Conservation (phyloP, 1,139 yeast species). For the Diutina ranongensis region DNA sequence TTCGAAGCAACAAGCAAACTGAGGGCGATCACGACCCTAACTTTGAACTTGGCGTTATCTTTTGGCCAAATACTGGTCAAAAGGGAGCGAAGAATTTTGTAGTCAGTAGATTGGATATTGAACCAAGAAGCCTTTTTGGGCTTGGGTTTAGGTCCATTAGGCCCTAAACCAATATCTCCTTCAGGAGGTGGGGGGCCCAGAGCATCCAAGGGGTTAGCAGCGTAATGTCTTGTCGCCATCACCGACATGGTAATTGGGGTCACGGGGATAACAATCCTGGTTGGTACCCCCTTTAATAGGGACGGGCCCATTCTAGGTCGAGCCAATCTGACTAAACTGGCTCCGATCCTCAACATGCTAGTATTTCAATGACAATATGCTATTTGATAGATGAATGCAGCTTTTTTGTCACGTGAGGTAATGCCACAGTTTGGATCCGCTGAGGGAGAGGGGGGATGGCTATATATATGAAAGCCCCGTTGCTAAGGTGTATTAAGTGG, state of each 20-base stretch:
- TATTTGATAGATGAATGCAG: not conserved
- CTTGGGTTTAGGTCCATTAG: not conserved
- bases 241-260: not conserved
- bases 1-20: conserved; percentile 68
- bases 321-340: not conserved
- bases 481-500: no score
- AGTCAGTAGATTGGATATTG: not conserved
- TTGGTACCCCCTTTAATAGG: not conserved
- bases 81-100: conserved; percentile 43
- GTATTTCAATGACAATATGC: not conserved
- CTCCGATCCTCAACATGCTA: not conserved
- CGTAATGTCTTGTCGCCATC: not conserved
- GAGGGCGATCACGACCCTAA: conserved; percentile 69
- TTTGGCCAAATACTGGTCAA: conserved; percentile 86
- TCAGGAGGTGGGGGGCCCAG: conserved; percentile 2
- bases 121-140: not conserved
- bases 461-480: no score
- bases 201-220: conserved; percentile 2
- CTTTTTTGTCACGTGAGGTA: not conserved
- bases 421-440: not conserved
- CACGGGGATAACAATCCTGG: not conserved
- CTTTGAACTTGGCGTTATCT: conserved; percentile 54
- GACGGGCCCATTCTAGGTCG: not conserved
- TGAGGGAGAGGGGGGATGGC: no score
- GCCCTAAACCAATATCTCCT: not conserved